Conservation (phyloP, 768 basidiomycete species). For the Podaxis mareebaensis region DNA sequence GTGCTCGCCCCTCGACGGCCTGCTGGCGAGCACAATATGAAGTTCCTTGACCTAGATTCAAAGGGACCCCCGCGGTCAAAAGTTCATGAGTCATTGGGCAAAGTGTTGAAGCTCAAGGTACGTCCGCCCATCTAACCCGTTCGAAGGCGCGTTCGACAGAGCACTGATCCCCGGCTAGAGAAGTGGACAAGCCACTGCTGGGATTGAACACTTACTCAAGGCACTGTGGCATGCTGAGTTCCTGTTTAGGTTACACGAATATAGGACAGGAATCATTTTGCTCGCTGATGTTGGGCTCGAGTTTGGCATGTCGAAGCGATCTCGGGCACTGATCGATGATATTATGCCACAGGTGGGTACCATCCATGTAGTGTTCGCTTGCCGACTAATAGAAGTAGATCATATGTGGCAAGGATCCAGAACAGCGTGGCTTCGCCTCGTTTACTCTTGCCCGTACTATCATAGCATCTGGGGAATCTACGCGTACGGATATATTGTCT, state of each 20-base stretch:
- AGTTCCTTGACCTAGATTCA: constrained; percentile 42
- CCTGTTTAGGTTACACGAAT: constrained; percentile 63
- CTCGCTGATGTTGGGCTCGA: constrained; percentile 81
- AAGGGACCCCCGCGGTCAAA: constrained; percentile 34
- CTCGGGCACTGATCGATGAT: constrained; percentile 66
- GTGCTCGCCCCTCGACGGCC: constrained; percentile 63
- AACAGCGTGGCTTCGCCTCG: constrained; percentile 75
- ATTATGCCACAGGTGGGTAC: constrained; percentile 75
- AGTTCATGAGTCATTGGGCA: constrained; percentile 45
- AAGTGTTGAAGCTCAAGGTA: constrained; percentile 48
- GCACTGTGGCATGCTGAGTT: constrained; percentile 83
- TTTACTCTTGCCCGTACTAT: constrained; percentile 76
- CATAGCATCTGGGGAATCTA: constrained; percentile 53
- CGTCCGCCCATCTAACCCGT: background rate
- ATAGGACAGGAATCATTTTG: constrained; percentile 68
- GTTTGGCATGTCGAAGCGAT: constrained; percentile 71
- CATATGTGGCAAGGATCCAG: constrained; percentile 69
- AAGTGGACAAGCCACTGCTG: constrained; percentile 59
- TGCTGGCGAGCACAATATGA: constrained; percentile 55
- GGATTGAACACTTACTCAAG: constrained; percentile 66
- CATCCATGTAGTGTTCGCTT: background rate
- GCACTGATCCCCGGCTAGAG: constrained; percentile 42
- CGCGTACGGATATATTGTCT: constrained; percentile 34
- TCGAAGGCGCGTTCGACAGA: background rate
- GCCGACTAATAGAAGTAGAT: constrained; percentile 41